phyloP scores from a whole-genome alignment of 495 filamentous ascomycete species.

The Chaetomidium leptoderma region DNA sequence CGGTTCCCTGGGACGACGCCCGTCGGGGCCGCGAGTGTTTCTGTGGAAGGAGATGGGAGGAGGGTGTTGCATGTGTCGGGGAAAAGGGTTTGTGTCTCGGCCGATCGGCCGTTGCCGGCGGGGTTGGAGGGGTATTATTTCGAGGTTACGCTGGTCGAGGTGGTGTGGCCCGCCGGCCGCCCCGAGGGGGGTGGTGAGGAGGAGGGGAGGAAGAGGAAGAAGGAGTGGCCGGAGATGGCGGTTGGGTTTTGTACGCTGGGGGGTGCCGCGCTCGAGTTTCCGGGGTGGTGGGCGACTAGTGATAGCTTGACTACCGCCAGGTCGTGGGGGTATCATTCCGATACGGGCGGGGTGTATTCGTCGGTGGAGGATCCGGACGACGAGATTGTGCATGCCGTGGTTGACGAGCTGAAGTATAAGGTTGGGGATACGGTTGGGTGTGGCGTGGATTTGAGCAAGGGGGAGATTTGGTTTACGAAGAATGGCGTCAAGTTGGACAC shows the following conservation, averaged over 20 bases:
- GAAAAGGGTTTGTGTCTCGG: slow-evolving; percentile 18
- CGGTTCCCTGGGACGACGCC: slow-evolving; percentile 7
- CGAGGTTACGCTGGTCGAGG: slow-evolving; percentile 16
- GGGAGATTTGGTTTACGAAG: slow-evolving; percentile 28
- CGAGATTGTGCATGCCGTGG: not conserved
- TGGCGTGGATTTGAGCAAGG: slow-evolving; percentile 21
- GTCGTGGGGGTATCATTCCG: slow-evolving; percentile 23
- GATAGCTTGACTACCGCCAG: slow-evolving; percentile 1
- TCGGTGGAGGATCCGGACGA: not conserved
- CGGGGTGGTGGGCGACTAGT: slow-evolving; percentile 13
- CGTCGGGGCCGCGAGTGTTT: slow-evolving; percentile 8
- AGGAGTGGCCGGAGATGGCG: slow-evolving; percentile 11
- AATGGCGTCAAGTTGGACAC: slow-evolving; percentile 18
- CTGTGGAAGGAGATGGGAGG: slow-evolving; percentile 1
- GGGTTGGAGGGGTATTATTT: slow-evolving; percentile 29
- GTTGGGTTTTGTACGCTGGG: slow-evolving; percentile 26
- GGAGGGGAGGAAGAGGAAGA: not conserved
- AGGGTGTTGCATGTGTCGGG: slow-evolving; percentile 6
- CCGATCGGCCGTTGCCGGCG: slow-evolving; percentile 24
- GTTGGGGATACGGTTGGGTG: slow-evolving; percentile 25
- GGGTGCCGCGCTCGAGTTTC: slow-evolving; percentile 23
- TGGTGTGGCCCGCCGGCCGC: not conserved
- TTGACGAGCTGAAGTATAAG: not conserved
- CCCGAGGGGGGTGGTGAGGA: not conserved
- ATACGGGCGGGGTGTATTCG: slow-evolving; percentile 18